phyloP scores from a whole-genome alignment of 1,284 basidiomycete genomes.

The Ustilago loliicola region DNA sequence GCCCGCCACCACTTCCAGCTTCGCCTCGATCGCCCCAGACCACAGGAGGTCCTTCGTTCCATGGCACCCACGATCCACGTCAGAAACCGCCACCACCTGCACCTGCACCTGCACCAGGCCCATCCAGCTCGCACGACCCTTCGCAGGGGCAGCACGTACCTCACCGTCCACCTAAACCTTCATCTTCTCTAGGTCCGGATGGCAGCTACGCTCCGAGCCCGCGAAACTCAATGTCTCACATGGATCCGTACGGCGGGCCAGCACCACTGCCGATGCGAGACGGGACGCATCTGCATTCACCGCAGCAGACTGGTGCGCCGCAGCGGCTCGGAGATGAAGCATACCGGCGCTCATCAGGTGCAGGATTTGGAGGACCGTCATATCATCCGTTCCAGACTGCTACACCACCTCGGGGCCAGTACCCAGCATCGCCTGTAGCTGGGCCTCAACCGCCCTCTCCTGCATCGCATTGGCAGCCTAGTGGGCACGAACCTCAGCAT shows the following conservation, averaged over 20 bases:
- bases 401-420: slow-evolving; percentile 9
- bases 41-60: slow-evolving; percentile 13
- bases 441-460: slow-evolving; percentile 11
- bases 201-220: slow-evolving; percentile 25
- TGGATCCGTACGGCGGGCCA: slow-evolving; percentile 13
- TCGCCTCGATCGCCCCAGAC: slow-evolving; percentile 30
- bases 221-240: slow-evolving; percentile 18
- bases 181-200: slow-evolving; percentile 23
- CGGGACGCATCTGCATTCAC: slow-evolving; percentile 15
- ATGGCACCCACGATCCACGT: slow-evolving; percentile 12
- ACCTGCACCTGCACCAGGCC: slow-evolving; percentile 15
- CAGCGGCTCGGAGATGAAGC: slow-evolving; percentile 10
- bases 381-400: slow-evolving; percentile 10
- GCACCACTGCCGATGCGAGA: slow-evolving; percentile 9
- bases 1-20: slow-evolving; percentile 33
- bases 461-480: slow-evolving; percentile 20
- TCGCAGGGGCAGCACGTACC: slow-evolving; percentile 17
- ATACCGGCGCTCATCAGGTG: slow-evolving; percentile 19
- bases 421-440: slow-evolving; percentile 12
- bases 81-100: slow-evolving; percentile 42
- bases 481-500: slow-evolving; percentile 2
- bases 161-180: slow-evolving; percentile 46
- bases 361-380: background rate
- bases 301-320: slow-evolving; percentile 9
- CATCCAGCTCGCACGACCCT: slow-evolving; percentile 22